Conservation (phyloP, 139 green algal genomes). For the Coelastrella sp. region DNA sequence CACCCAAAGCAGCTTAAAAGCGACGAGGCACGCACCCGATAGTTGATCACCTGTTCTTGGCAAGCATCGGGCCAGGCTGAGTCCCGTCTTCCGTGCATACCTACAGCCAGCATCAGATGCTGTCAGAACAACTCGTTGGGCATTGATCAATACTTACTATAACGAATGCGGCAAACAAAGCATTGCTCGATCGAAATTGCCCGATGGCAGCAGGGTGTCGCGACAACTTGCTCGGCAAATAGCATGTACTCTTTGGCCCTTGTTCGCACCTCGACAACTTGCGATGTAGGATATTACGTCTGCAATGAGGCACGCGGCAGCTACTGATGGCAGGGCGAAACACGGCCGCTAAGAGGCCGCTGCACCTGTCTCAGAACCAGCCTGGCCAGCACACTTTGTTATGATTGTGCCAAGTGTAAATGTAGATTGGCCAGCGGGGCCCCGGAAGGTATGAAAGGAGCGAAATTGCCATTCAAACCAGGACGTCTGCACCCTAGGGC, state of each 20-base stretch:
- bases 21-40: no score
- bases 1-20: no score
- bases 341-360: neutral
- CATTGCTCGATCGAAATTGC: no score
- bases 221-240: no score
- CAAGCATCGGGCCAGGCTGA: neutral
- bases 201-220: no score
- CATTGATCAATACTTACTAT: no score
- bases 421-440: neutral
- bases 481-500: neutral
- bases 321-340: neutral
- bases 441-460: neutral
- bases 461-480: neutral
- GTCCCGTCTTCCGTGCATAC: neutral
- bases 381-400: neutral
- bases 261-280: neutral
- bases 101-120: neutral
- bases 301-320: neutral
- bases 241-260: no score
- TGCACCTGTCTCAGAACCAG: constrained; percentile 27
- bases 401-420: neutral
- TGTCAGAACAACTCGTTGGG: no score
- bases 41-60: no score
- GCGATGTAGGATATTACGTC: neutral
- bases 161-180: no score